Percentiles rank a stretch among this genome's conserved stretches.
These are phyloP conservation scores for Pulicaria dysenterica DNA, from an alignment of 129 eudicot species.

Conservation along the genomic window DNA sequence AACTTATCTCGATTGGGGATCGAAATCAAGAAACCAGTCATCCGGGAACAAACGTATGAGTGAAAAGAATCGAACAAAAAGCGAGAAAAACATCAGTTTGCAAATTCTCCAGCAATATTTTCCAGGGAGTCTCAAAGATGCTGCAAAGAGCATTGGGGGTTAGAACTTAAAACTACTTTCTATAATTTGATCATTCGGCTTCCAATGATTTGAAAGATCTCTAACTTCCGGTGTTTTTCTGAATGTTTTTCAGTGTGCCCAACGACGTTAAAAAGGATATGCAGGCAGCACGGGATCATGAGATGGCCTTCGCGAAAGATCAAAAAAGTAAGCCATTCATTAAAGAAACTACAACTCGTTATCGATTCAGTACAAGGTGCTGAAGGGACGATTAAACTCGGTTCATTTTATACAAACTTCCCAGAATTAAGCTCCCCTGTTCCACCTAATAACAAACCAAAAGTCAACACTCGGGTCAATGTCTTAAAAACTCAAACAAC, in stretches of 20 bases:
- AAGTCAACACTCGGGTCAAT: constrained; percentile 37
- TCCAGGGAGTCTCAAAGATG: constrained; percentile 70
- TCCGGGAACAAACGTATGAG: constrained; percentile 30
- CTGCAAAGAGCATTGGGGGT: constrained; percentile 73
- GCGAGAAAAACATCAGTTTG: constrained; percentile 58
- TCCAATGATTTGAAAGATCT: background rate
- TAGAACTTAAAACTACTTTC: constrained; percentile 30
- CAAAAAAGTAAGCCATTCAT: constrained; percentile 68
- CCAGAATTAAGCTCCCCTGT: constrained; percentile 47
- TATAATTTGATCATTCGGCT: background rate
- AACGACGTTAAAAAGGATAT: constrained; percentile 68
- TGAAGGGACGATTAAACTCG: constrained; percentile 54
- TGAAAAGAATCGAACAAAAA: constrained; percentile 42
- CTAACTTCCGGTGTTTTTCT: constrained; percentile 17
- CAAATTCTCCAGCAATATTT: constrained; percentile 62
- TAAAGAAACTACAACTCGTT: constrained; percentile 64
- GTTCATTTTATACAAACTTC: constrained; percentile 55
- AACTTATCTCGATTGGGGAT: constrained; percentile 36
- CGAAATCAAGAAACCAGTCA: constrained; percentile 21
- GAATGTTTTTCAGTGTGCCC: constrained; percentile 51
- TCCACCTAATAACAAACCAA: constrained; percentile 34
- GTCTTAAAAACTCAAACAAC: constrained; percentile 27
- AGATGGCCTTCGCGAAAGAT: constrained; percentile 78
- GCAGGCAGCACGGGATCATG: constrained; percentile 69
- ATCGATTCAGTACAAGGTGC: constrained; percentile 76